Evolutionary conservation across 1,139 yeast genomes (phyloP).

Genomic region (Taphrina wiesneri): DNA sequence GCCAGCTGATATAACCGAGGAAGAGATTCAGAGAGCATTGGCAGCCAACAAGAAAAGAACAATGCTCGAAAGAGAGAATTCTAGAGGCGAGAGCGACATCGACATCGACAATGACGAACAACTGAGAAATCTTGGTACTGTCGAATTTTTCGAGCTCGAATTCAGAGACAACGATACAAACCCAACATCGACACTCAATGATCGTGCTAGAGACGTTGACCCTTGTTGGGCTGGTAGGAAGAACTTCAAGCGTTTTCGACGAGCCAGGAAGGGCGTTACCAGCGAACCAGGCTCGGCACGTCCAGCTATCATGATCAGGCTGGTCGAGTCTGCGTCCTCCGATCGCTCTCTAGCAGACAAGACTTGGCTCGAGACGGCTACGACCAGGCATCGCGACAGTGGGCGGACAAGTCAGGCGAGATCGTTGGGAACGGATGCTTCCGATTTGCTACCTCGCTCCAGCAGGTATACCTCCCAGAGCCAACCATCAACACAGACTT

Average conservation of each 20-base stretch:
- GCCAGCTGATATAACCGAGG: background rate
- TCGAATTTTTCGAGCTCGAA: conserved; percentile 23
- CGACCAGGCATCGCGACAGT: background rate
- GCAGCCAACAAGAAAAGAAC: background rate
- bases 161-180: background rate
- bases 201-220: background rate
- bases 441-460: background rate
- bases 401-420: background rate
- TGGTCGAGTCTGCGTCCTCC: conserved; percentile 4
- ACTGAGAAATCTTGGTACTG: conserved; percentile 1
- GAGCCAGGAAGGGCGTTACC: background rate
- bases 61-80: background rate
- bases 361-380: conserved; percentile 17
- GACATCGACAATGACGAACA: background rate
- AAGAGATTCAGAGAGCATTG: conserved; percentile 8
- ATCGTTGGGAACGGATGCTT: background rate
- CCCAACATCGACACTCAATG: background rate
- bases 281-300: background rate
- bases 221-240: conserved; percentile 33
- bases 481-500: background rate
- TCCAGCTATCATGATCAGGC: conserved; percentile 11
- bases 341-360: conserved; percentile 1
- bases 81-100: background rate
- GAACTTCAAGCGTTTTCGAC: conserved; percentile 31
- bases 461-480: background rate